A percentile compares a stretch with the other conserved stretches of the same genome.
These are phyloP conservation scores for Davidsoniella virescens DNA, from an alignment of 2,329 filamentous ascomycete genomes.

Conservation along the genomic window DNA sequence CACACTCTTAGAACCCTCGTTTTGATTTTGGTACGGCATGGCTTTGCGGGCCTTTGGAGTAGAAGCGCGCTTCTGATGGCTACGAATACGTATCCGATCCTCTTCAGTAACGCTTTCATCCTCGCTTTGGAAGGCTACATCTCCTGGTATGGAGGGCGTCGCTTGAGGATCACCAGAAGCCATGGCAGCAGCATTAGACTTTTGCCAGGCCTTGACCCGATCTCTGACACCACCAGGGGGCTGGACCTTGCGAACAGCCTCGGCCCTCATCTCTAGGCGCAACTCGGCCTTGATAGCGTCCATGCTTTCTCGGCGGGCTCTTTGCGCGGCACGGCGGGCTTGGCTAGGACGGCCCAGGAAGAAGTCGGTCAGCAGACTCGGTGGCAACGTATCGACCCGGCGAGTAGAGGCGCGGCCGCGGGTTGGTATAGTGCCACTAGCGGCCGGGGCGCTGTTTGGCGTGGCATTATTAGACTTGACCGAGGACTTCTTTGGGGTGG, in stretches of 20 bases:
- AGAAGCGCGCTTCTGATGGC: constrained; percentile 21
- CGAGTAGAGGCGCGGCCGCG: constrained; percentile 24
- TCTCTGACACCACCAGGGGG: constrained; percentile 55
- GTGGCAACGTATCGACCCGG: constrained; percentile 25
- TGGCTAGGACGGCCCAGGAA: constrained; percentile 39
- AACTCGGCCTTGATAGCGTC: constrained; percentile 40
- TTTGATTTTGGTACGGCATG: neutral
- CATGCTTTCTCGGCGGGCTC: constrained; percentile 38
- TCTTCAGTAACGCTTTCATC: constrained; percentile 45
- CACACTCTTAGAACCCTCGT: constrained; percentile 13
- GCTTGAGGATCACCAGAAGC: constrained; percentile 33
- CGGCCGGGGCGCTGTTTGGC: constrained; percentile 29
- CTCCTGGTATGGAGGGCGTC: constrained; percentile 40
- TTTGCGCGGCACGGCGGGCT: constrained; percentile 35
- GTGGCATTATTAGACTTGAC: constrained; percentile 15
- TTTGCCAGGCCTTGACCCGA: constrained; percentile 74
- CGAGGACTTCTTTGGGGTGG: constrained; percentile 6
- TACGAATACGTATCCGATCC: constrained; percentile 41
- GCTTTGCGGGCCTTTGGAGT: constrained; percentile 1
- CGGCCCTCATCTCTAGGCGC: constrained; percentile 22
- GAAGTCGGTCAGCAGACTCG: constrained; percentile 39
- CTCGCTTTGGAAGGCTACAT: constrained; percentile 43
- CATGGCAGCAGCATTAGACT: constrained; percentile 53
- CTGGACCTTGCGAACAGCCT: constrained; percentile 40
- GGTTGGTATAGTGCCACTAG: constrained; percentile 14